Conservation (phyloP, 306 rosid species). For the Delonix regia region DNA sequence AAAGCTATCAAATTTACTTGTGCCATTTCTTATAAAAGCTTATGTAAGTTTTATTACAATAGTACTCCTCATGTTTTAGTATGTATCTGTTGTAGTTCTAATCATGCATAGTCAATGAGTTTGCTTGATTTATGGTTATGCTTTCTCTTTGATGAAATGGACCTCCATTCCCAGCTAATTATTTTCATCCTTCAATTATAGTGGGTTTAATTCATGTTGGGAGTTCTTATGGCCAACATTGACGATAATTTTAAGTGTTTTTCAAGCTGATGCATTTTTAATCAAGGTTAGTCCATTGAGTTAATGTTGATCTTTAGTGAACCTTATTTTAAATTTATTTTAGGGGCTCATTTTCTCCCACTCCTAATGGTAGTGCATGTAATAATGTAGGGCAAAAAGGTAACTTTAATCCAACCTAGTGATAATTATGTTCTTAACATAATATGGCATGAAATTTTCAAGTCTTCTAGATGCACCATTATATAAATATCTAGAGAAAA, state of each 20-base stretch:
- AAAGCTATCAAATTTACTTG: background rate
- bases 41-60: constrained; percentile 7
- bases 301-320: constrained; percentile 29
- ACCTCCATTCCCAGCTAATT: constrained; percentile 28
- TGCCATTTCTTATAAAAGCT: background rate
- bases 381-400: constrained; percentile 11
- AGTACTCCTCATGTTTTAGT: background rate
- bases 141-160: constrained; percentile 28
- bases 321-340: constrained; percentile 27
- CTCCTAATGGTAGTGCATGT: background rate
- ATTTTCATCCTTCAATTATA: constrained; percentile 46
- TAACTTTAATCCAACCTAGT: background rate
- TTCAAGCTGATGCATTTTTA: constrained; percentile 91
- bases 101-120: constrained; percentile 6
- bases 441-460: background rate
- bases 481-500: background rate
- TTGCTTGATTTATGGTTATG: constrained; percentile 24
- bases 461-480: constrained; percentile 7
- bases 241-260: constrained; percentile 80
- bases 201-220: constrained; percentile 80
- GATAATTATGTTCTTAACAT: background rate
- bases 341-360: too few species aligned
- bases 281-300: constrained; percentile 63
- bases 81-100: constrained; percentile 13
- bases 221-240: constrained; percentile 74